Base-by-base conservation (phyloP, 192 early-diverging fungal species). In the Backusella macrospora region DNA sequence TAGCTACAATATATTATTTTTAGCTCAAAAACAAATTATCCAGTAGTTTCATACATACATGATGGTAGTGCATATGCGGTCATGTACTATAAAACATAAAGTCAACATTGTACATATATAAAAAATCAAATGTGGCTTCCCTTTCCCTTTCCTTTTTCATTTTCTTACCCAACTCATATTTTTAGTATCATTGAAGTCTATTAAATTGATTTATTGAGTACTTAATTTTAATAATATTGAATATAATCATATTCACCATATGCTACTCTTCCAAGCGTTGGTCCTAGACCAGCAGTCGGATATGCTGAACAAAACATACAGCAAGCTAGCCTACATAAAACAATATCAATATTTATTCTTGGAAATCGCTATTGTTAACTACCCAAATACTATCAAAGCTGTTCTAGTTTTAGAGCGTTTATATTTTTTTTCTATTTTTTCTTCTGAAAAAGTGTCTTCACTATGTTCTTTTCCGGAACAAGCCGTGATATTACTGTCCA, bases 141-240 rank as follows among this genome's bases (percentile, higher is more conserved):
- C n/a, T n/a, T n/a, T n/a, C n/a, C n/a, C n/a, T n/a, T n/a, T n/a
- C n/a, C n/a, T n/a, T n/a, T n/a, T n/a, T n/a, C n/a, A n/a, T n/a
- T n/a, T n/a, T n/a, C n/a, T 6, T 18, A 52, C 49, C 49, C 49
- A 52, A 23, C 49, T 52, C 49, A 52, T 52, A 52, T 52, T 52
- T 52, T 52, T 21, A 9, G 49, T 18, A n/a, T 52, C 49, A 18
- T 52, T 52, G 18, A 52, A 52, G 9, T 52, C 49, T 52, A 52
- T 18, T 0, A 34, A 1, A 34, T 5, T 8, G 9, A 23, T 52
- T 52, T 21, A 52, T 52, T 21, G 18, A 18, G 8, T 2, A 6
- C 2, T 47, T 47, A 16, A 10, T 52, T 52, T 52, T 52, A n/a
- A n/a, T n/a, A n/a, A n/a, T n/a, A n/a, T n/a, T n/a, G n/a, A n/a